Conservation (phyloP, 768 basidiomycete species). For the Termitomyces sp. region DNA sequence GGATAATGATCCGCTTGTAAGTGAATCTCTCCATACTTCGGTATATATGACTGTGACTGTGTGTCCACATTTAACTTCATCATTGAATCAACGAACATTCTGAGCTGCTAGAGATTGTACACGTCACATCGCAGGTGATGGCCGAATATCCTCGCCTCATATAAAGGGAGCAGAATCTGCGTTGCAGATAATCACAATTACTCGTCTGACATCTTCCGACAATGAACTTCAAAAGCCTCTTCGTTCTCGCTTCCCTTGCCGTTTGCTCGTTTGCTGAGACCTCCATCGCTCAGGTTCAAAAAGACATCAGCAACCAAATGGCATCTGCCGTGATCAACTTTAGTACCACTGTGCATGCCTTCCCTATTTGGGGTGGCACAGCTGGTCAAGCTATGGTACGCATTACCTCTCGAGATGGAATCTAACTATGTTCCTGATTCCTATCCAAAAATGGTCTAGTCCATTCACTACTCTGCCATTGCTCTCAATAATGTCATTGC, state of each 20-base stretch:
- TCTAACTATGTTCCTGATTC: not conserved
- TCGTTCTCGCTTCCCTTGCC: constrained; percentile 24
- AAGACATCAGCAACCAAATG: constrained; percentile 26
- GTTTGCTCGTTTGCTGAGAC: constrained; percentile 19
- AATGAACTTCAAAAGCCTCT: constrained; percentile 26
- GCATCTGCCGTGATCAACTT: constrained; percentile 25
- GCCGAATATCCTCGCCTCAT: too few species aligned
- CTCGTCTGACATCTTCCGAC: constrained; percentile 4
- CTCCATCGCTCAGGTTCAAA: constrained; percentile 26
- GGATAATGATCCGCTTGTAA: too few species aligned
- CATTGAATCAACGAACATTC: too few species aligned
- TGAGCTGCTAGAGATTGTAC: too few species aligned
- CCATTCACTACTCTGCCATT: constrained; percentile 28
- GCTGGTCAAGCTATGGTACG: constrained; percentile 27
- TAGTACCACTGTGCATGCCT: constrained; percentile 27
- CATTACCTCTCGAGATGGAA: not conserved
- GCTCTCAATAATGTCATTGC: constrained; percentile 22
- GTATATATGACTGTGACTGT: too few species aligned
- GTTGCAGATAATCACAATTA: not conserved
- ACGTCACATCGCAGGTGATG: too few species aligned
- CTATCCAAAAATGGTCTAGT: constrained; percentile 12
- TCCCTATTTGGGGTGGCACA: constrained; percentile 25
- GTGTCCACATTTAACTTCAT: too few species aligned
- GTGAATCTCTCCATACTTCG: too few species aligned
- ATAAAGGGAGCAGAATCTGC: too few species aligned